Evolutionary conservation across 2,329 filamentous ascomycete species (phyloP), one percentile per base, ranked within the genome.

Genomic region (Alternaria infectoria): DNA sequence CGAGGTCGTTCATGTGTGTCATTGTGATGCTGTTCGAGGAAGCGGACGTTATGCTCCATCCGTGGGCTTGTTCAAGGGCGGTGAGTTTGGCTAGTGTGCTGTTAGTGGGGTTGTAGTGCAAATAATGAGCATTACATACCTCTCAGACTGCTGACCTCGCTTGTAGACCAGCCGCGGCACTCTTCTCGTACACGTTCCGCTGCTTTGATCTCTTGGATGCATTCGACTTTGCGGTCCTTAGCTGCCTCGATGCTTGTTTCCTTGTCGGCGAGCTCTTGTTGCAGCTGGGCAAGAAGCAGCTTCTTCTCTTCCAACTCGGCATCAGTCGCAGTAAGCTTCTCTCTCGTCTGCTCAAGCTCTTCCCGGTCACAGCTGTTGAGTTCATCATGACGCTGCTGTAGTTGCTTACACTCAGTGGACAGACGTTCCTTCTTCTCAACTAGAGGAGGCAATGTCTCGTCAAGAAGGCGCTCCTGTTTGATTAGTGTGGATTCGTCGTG

Each of bases 181-280:
- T 97, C 92, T 77, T 97, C 93, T 65, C 92, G 88, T 25, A 96
- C 85, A 67, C 89, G 90, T 78, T 97, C 93, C 0, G 94, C 92
- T 72, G 93, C 90, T 62, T 88, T 86, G 61, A 97, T 97, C 51
- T 96, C 91, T 26, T 88, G 86, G 28, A 90, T 74, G 69, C 87
- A 93, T 70, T 89, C 86, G 57, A 88, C 81, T 77, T 95, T 97
- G 72, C 88, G 86, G 62, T 89, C 85, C 8, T 86, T 83, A 49
- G 90, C 85, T 2, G 87, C 83, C 62, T 88, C 86, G 17, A 95
- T 88, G 9, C 85, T 84, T 2, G 84, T 79, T 65, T 92, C 90
- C 32, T 91, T 91, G 47, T 90, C 88, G 56, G 88, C 83, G 10
- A 93, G 82, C 69, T 96, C 86, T 47, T 83, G 81, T 50, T 89